These are phyloP conservation scores for Zygosaccharomyces bisporus DNA, from an alignment of 805 yeast species.

Conservation along the genomic window DNA sequence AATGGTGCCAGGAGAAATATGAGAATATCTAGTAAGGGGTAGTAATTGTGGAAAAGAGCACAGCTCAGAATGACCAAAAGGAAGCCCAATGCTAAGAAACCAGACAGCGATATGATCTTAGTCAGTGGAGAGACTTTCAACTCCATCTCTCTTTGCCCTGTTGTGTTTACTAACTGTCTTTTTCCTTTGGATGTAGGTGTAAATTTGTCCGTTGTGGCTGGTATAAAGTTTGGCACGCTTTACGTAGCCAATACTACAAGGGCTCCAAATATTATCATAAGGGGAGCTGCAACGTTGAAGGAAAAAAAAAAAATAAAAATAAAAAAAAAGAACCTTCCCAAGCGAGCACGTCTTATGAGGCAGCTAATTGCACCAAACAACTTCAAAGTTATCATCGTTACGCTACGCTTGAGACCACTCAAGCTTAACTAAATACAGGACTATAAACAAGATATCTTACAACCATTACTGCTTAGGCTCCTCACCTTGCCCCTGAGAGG, in stretches of 20 bases:
- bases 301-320: too few species aligned
- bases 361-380: too few species aligned
- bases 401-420: background rate
- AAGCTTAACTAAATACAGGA: conserved; percentile 7
- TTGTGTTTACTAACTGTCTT: background rate
- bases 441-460: conserved; percentile 7
- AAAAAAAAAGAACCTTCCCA: too few species aligned
- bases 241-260: background rate
- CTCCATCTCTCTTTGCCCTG: conserved; percentile 17
- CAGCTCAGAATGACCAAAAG: conserved; percentile 83
- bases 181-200: background rate
- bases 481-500: conserved; percentile 20
- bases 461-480: conserved; percentile 23
- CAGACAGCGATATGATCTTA: conserved; percentile 35
- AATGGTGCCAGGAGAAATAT: conserved; percentile 67
- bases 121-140: conserved; percentile 36
- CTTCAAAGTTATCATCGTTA: background rate
- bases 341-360: too few species aligned
- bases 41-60: conserved; percentile 85
- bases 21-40: conserved; percentile 72
- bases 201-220: background rate
- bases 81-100: conserved; percentile 80
- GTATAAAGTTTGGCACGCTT: background rate
- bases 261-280: too few species aligned
- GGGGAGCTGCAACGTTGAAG: too few species aligned